Percentiles rank a stretch among this genome's conserved stretches.
Evolutionary conservation across 148 eudicot species (phyloP).

Genomic region (Heliosperma pusillum): DNA sequence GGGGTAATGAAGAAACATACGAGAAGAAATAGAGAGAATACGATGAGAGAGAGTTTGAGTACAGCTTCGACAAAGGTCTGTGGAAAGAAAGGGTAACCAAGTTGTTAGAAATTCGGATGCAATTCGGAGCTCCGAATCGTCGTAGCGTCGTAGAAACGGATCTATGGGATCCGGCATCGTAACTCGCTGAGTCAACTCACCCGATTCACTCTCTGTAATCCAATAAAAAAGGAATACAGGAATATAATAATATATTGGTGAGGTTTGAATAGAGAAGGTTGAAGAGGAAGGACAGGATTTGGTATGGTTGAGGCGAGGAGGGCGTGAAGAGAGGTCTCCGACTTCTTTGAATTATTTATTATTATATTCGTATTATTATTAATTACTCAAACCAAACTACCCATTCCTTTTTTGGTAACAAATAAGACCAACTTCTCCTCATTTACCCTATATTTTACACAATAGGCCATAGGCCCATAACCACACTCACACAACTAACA

Average conservation of each 20-base stretch:
- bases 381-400: no score
- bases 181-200: slow-evolving; percentile 25
- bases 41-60: slow-evolving; percentile 42
- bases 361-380: no score
- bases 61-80: slow-evolving; percentile 59
- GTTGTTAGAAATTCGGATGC: slow-evolving; percentile 73
- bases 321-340: no score
- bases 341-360: no score
- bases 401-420: no score
- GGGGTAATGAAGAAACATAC: slow-evolving; percentile 19
- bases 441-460: no score
- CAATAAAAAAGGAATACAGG: neutral
- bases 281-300: neutral
- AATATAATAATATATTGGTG: neutral
- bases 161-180: slow-evolving; percentile 40
- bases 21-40: slow-evolving; percentile 45
- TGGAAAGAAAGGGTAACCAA: slow-evolving; percentile 78
- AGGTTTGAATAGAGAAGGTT: neutral
- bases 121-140: slow-evolving; percentile 50
- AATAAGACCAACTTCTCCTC: no score
- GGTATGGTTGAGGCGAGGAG: neutral
- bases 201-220: no score
- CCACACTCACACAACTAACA: no score
- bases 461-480: no score
- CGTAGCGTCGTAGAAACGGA: slow-evolving; percentile 53